Evolutionary conservation across 1,284 basidiomycete species (phyloP).

Genomic region (Meira nashicola): DNA sequence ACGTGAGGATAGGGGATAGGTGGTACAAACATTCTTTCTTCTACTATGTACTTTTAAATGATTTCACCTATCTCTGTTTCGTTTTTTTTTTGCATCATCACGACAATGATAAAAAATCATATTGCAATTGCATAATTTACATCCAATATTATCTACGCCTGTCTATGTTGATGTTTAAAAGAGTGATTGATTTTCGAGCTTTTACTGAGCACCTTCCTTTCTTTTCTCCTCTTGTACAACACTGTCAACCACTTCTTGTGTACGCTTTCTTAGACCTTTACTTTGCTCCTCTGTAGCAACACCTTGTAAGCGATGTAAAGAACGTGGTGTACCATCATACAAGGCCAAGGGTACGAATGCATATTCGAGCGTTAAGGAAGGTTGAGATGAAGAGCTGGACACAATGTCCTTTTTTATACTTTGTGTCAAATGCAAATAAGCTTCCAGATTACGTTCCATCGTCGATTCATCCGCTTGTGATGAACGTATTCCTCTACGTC

Average conservation of each 20-base stretch:
- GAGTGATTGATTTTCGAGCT: background rate
- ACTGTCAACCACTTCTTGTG: constrained; percentile 34
- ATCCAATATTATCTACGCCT: too few species aligned
- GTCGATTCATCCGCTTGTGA: background rate
- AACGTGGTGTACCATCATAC: constrained; percentile 21
- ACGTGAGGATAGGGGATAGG: too few species aligned
- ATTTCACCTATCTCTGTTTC: too few species aligned
- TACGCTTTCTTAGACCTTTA: constrained; percentile 30
- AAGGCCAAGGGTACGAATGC: constrained; percentile 29
- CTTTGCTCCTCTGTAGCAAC: constrained; percentile 16
- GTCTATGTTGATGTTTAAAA: background rate
- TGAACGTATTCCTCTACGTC: constrained; percentile 30
- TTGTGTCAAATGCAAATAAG: constrained; percentile 15
- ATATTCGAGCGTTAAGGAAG: constrained; percentile 4
- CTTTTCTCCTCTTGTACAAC: constrained; percentile 22
- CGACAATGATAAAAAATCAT: too few species aligned
- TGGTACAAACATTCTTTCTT: too few species aligned
- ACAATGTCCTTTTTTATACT: background rate
- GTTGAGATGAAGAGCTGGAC: too few species aligned
- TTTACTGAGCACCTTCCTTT: background rate
- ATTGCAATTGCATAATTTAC: too few species aligned
- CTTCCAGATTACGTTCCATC: constrained; percentile 1
- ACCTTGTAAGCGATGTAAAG: constrained; percentile 18
- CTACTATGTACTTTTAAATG: too few species aligned
- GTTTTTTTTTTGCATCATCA: too few species aligned